phyloP scores from a whole-genome alignment of 73 alveolate genomes.

The Durusdinium trenchii region DNA sequence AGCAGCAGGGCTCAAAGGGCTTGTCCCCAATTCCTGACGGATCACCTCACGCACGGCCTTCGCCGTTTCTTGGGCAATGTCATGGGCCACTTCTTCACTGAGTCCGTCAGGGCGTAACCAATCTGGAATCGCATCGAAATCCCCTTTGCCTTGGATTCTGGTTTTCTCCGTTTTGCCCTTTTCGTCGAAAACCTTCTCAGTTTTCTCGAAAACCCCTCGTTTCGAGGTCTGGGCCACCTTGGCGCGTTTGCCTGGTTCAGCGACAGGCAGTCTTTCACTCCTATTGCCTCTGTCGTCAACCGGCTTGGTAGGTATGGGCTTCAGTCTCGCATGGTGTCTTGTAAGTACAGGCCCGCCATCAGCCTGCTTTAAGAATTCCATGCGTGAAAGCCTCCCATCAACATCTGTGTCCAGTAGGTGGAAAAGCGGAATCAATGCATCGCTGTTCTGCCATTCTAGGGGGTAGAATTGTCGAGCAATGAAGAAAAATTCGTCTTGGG shows the following conservation, averaged over 20 bases:
- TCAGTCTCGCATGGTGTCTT: neutral
- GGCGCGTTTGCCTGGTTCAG: neutral
- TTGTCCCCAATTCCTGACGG: conserved; percentile 25
- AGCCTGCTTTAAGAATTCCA: conserved; percentile 65
- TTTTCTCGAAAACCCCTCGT: neutral
- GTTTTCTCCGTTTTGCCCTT: neutral
- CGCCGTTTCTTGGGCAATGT: conserved; percentile 37
- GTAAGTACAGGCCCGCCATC: conserved; percentile 71
- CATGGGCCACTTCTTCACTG: conserved; percentile 22
- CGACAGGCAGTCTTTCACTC: too few species aligned
- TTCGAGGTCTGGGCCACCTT: neutral
- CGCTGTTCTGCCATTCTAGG: conserved; percentile 64
- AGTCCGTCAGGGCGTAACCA: neutral
- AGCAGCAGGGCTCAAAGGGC: conserved; percentile 17
- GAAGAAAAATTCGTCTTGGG: conserved; percentile 67
- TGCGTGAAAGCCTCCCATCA: conserved; percentile 80
- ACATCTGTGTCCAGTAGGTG: conserved; percentile 59
- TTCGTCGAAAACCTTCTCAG: neutral
- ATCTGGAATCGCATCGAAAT: neutral
- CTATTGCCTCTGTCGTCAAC: neutral
- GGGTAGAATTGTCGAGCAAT: conserved; percentile 88
- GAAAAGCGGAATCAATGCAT: conserved; percentile 46
- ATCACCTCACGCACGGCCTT: conserved; percentile 71
- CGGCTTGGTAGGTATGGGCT: neutral
- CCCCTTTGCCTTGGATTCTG: neutral